These are phyloP conservation scores for Pythium angustatum DNA, from an alignment of 352 stramenopile genomes.

Conservation along the genomic window DNA sequence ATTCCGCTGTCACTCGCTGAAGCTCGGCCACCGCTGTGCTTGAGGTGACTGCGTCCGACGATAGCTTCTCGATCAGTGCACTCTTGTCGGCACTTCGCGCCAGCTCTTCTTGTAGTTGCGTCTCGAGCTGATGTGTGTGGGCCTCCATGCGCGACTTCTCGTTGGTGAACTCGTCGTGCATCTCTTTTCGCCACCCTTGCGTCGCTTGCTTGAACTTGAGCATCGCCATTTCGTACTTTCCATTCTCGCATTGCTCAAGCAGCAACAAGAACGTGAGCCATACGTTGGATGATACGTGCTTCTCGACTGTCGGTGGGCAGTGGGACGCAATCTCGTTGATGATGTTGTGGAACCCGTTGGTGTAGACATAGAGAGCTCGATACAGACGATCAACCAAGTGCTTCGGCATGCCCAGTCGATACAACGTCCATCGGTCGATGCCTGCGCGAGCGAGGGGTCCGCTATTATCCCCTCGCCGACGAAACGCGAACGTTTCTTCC, in stretches of 20 bases:
- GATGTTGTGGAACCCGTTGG: slow-evolving; percentile 83
- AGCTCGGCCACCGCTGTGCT: slow-evolving; percentile 47
- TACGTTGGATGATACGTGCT: slow-evolving; percentile 79
- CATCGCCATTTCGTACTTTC: slow-evolving; percentile 87
- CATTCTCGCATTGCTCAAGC: slow-evolving; percentile 77
- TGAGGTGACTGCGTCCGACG: slow-evolving; percentile 38
- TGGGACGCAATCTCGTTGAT: slow-evolving; percentile 80
- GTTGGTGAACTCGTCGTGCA: slow-evolving; percentile 45
- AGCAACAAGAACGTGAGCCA: slow-evolving; percentile 78
- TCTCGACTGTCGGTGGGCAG: slow-evolving; percentile 60
- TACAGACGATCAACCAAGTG: slow-evolving; percentile 78
- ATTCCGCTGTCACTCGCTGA: slow-evolving; percentile 32
- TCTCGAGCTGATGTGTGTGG: slow-evolving; percentile 34
- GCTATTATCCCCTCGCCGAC: slow-evolving; percentile 35
- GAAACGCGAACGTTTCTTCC: slow-evolving; percentile 49
- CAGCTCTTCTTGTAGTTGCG: slow-evolving; percentile 38
- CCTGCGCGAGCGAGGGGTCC: slow-evolving; percentile 57
- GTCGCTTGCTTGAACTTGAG: slow-evolving; percentile 82
- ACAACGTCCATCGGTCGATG: slow-evolving; percentile 71
- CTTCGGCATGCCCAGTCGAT: slow-evolving; percentile 75
- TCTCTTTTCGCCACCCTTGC: slow-evolving; percentile 49
- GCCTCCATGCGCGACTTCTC: slow-evolving; percentile 43
- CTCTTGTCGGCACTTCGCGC: slow-evolving; percentile 48
- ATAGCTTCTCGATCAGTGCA: slow-evolving; percentile 45
- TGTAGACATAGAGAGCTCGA: slow-evolving; percentile 83